Evolutionary conservation across 768 basidiomycete species (phyloP), one percentile per base, ranked within the genome.

Genomic region (Amanita molliuscula): DNA sequence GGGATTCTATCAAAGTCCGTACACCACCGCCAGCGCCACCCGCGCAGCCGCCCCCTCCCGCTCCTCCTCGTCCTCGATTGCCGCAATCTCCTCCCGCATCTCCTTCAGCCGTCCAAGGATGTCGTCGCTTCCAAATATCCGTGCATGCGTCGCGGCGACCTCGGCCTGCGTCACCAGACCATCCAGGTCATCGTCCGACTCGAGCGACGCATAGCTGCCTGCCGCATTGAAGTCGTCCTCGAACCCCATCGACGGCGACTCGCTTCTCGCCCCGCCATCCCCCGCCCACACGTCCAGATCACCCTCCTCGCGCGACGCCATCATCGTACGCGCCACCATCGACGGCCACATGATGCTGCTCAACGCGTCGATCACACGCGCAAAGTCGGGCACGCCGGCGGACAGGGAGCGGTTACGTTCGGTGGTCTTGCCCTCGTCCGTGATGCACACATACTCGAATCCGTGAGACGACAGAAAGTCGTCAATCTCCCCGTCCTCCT

Each of bases 311-410:
- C 76, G 73, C 65, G 82, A 74, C 58, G 84, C 81, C 42, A 56
- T 64, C 44, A 33, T 15, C 63, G 67, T 50, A 28, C 60, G 64
- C 20, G 75, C 67, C 43, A 76, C 65, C 77, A 92, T 82, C 0
- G 83, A 84, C 3, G 88, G 83, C 88, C 88, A 92, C 82, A 91
- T 88, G 57, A 92, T 79, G 0, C 89, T 89, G 62, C 86, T 83
- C 38, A 92, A 67, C 9, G 88, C 85, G 59, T 89, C 87, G 16
- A 87, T 56, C 6, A 89, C 79, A 21, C 89, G 79, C 26, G 78
- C 75, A 29, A 88, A 73, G 10, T 67, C 58, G 16, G 75, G 75
- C 46, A 78, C 70, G 15, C 67, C 80, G 79, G 42, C 13, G 31
- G 44, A 26, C 36, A 44, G 44, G 4, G 43, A 33, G 20, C 50